Evolutionary conservation across 2,329 filamentous ascomycete genomes (phyloP).

Genomic region (Epichloe gansuensis): DNA sequence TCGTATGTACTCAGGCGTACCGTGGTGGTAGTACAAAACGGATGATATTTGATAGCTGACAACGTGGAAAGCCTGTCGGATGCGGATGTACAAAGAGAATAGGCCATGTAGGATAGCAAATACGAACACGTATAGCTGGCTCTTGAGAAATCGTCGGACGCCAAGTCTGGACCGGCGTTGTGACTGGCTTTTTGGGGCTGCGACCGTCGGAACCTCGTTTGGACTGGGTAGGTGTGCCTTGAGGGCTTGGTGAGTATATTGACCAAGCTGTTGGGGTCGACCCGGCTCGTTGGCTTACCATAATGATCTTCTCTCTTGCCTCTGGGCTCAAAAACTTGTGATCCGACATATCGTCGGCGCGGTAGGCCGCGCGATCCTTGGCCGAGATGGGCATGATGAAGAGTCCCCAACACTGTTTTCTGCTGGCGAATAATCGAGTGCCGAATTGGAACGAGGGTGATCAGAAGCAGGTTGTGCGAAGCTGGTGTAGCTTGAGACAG

Average conservation of each 20-base stretch:
- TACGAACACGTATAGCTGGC: slow-evolving; percentile 52
- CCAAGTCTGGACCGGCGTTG: slow-evolving; percentile 35
- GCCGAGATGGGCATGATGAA: slow-evolving; percentile 23
- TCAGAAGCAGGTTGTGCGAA: neutral
- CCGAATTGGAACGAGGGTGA: neutral
- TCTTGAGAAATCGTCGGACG: slow-evolving; percentile 47
- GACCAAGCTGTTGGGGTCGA: neutral
- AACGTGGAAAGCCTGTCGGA: slow-evolving; percentile 68
- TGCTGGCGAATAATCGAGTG: neutral
- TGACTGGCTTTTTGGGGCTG: slow-evolving; percentile 13
- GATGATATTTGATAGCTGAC: slow-evolving; percentile 67
- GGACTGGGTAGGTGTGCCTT: slow-evolving; percentile 25
- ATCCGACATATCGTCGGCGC: slow-evolving; percentile 24
- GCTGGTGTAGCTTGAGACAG: neutral
- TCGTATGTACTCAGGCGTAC: slow-evolving; percentile 83
- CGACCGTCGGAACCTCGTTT: slow-evolving; percentile 19
- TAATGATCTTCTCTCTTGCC: slow-evolving; percentile 25
- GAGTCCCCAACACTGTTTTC: neutral
- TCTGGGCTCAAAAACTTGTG: slow-evolving; percentile 24
- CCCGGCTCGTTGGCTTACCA: slow-evolving; percentile 15
- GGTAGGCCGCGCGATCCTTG: slow-evolving; percentile 26
- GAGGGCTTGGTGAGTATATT: slow-evolving; percentile 10
- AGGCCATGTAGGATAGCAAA: slow-evolving; percentile 64
- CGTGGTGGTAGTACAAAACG: slow-evolving; percentile 88
- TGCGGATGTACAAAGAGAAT: slow-evolving; percentile 79